Base-by-base conservation (phyloP, 371 early-diverging fungal species). In the Rhizopus stolonifer region DNA sequence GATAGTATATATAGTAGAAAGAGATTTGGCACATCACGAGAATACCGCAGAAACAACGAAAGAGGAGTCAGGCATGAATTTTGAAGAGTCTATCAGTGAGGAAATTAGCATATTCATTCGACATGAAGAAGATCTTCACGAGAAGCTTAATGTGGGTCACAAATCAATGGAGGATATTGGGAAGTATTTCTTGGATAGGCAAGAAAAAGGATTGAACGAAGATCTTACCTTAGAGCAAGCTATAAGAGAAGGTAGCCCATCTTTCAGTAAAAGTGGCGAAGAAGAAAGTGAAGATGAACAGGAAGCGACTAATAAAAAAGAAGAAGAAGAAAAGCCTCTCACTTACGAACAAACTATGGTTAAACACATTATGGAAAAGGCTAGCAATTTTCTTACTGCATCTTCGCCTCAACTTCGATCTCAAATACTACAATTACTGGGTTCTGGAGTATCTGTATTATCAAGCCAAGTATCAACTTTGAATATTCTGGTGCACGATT, bases 341-440 rank as follows among this genome's bases (percentile, higher is more conserved):
- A 60, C 56, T 2, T 44, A 55, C 18, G 65, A 80, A 33, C 53
- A 69, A 25, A 50, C 67, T 10, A 65, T 79, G 56, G 46, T 65
- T 0, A 54, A 72, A 22, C 46, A 66, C 14, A 80, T 82, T 51
- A 67, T 83, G 60, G 34, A 49, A 23, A 78, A 79, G 49, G 38
- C 73, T 4, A 49, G 58, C 31, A 75, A 83, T 57, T 79, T 83
- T 52, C 62, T 84, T 17, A 67, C 80, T 6, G 50, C 72, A 14
- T 59, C 82, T n/a, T 72, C 78, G 15, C 69, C 84, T 1, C 72
- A 69, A 14, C 52, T 85, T 10, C 77, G 84, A 36, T 52, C 67
- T 2, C 70, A 72, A 9, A 67, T 75, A 17, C 62, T 88, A 4
- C 47, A 60, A 5, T 43, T 84, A 7, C 49, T 81, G 4, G 44